Conservation (phyloP, 2,329 filamentous ascomycete genomes). For the Trichophyton benhamiae region DNA sequence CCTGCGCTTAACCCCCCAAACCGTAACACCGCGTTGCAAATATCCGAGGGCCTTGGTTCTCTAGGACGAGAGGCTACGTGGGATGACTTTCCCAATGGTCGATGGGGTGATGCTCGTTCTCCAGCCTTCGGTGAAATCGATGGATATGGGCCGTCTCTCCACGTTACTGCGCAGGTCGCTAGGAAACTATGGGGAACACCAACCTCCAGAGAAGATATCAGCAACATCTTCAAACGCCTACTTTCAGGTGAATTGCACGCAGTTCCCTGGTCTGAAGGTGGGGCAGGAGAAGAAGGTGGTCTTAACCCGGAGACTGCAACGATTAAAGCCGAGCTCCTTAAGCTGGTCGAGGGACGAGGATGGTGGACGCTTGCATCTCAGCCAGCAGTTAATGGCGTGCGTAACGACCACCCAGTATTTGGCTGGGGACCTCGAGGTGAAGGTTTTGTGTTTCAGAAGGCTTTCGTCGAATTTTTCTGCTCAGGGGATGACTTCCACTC, state of each 20-base stretch:
- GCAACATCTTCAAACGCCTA: conserved; percentile 65
- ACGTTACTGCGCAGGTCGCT: conserved; percentile 76
- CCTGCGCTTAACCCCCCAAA: conserved; percentile 55
- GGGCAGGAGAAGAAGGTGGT: conserved; percentile 47
- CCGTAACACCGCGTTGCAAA: conserved; percentile 74
- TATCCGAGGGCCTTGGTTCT: conserved; percentile 83
- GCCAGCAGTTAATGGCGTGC: conserved; percentile 77
- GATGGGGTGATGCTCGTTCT: conserved; percentile 86
- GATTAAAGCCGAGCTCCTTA: conserved; percentile 63
- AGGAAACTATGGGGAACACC: conserved; percentile 77
- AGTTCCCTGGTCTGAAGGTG: conserved; percentile 77
- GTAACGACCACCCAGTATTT: conserved; percentile 63
- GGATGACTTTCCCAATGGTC: conserved; percentile 95
- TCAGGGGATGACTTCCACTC: conserved; percentile 57
- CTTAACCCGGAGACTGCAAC: conserved; percentile 60
- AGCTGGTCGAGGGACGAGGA: conserved; percentile 61
- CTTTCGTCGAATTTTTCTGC: conserved; percentile 94
- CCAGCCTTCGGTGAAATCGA: conserved; percentile 94
- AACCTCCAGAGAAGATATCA: conserved; percentile 57
- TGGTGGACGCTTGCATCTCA: conserved; percentile 98
- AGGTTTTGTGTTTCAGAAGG: conserved; percentile 96
- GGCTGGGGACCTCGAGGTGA: conserved; percentile 80
- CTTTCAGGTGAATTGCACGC: conserved; percentile 66
- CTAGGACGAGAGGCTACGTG: conserved; percentile 90
- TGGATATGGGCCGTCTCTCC: conserved; percentile 92